Base-by-base conservation (phyloP, 768 basidiomycete genomes). In the Hortiboletus campestris region DNA sequence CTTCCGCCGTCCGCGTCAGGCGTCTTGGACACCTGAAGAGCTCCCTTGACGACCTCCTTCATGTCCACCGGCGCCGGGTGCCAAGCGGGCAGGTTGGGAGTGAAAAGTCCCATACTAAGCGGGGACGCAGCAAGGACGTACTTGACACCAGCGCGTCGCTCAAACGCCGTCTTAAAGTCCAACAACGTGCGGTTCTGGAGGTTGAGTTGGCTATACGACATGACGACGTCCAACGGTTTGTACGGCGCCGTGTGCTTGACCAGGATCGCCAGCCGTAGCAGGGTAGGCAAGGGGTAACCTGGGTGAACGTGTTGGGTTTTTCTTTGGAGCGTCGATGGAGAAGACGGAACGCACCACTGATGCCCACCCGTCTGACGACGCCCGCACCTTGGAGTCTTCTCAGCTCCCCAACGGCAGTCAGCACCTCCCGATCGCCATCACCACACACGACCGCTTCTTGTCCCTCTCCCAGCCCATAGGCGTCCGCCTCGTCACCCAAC, bases 231-330 rank as follows among this genome's bases (percentile, higher is more conserved):
- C 55, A 95, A 67, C 11, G 93, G 89, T 51, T 79, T 77, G 71
- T 79, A 85, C 12, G 86, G 86, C 10, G 83, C 70, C 19, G 77
- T 84, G 63, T 88, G 83, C 32, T 83, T 75, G 58, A 92, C 80
- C 48, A 94, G 76, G 34, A 91, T 79, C 10, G 91, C 83, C 17
- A 94, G 72, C n/a, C 93, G 86, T 29, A 95, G 79, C n/a, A 95
- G 78, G 0, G 87, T 86, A 10, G 91, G 85, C 25, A 94, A 77
- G 12, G 91, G 91, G 60, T 85, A 92, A 1, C 89, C 93, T 92
- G 20, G 4, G 9, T 4, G 31, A 35, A 48, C 3, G 6, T 12
- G 31, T 25, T 34, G 34, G 34, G 1, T 17, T 22, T 34, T 16
- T 31, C 20, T 36, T 2, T 2, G 2, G n/a, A 6, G 4, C 12